phyloP scores from a whole-genome alignment of 176 grass and related monocot species.

The Triticum urartu region DNA sequence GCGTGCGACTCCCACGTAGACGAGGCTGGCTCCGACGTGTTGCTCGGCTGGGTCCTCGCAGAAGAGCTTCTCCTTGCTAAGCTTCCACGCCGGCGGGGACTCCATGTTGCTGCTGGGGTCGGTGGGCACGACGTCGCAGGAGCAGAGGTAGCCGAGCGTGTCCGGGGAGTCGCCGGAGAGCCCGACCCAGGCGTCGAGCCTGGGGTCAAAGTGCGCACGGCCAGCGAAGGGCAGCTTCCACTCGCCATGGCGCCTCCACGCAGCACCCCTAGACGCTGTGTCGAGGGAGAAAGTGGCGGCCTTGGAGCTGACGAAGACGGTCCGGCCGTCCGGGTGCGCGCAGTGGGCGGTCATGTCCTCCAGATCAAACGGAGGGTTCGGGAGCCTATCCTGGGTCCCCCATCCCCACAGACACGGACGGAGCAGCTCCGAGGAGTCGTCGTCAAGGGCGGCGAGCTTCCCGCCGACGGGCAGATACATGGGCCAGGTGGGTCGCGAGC shows the following conservation, averaged over 20 bases:
- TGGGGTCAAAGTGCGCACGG: neutral
- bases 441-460: neutral
- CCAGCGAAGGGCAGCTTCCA: neutral
- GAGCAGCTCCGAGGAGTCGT: neutral
- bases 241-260: neutral
- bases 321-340: neutral
- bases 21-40: neutral
- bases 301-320: neutral
- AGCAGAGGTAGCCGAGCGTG: neutral
- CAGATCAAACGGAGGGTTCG: neutral
- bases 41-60: neutral
- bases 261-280: too few relatives aligned
- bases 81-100: neutral
- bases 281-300: neutral
- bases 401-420: too few relatives aligned
- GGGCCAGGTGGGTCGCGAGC: neutral
- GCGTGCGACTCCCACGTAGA: neutral
- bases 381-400: neutral
- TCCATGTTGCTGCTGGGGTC: neutral
- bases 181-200: slow-evolving; percentile 1
- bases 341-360: neutral
- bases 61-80: slow-evolving; percentile 9
- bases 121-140: neutral
- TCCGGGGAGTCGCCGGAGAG: neutral
- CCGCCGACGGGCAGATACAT: neutral